Conservation (phyloP, 2,329 filamentous ascomycete genomes). For the Periconia macrospinosa region DNA sequence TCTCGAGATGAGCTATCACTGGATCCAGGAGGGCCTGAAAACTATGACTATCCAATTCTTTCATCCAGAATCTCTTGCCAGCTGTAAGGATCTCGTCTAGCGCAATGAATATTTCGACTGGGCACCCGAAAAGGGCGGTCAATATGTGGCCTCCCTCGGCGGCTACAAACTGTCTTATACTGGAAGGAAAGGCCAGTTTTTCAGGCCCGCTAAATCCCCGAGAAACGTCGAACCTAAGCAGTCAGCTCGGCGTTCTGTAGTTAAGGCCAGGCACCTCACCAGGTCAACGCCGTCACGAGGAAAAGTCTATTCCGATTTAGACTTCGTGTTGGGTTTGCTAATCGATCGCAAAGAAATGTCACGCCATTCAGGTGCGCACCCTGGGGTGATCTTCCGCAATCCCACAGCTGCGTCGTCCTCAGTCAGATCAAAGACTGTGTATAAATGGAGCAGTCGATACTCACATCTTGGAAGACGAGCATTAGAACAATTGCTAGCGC, state of each 20-base stretch:
- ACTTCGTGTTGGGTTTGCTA: slow-evolving; percentile 1
- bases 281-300: slow-evolving; percentile 14
- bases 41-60: neutral
- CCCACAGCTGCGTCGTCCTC: slow-evolving; percentile 7
- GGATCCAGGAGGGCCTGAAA: slow-evolving; percentile 4
- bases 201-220: slow-evolving; percentile 19
- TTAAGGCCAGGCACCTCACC: neutral
- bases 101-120: slow-evolving; percentile 6
- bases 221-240: slow-evolving; percentile 11
- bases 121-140: slow-evolving; percentile 13
- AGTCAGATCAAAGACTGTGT: neutral
- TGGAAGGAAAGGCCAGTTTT: slow-evolving; percentile 14
- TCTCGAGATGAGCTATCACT: slow-evolving; percentile 1
- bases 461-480: slow-evolving; percentile 15
- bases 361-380: slow-evolving; percentile 17
- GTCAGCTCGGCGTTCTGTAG: neutral
- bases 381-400: slow-evolving; percentile 16
- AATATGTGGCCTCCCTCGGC: slow-evolving; percentile 3
- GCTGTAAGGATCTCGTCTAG: slow-evolving; percentile 8
- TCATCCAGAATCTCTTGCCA: slow-evolving; percentile 3
- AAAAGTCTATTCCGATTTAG: slow-evolving; percentile 8
- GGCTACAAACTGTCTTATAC: slow-evolving; percentile 2
- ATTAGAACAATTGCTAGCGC: slow-evolving; percentile 14
- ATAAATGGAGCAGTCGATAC: neutral
- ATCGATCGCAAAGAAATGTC: slow-evolving; percentile 12